Base-by-base conservation (phyloP, 2,329 filamentous ascomycete genomes). In the Coniochaeta prunicola region DNA sequence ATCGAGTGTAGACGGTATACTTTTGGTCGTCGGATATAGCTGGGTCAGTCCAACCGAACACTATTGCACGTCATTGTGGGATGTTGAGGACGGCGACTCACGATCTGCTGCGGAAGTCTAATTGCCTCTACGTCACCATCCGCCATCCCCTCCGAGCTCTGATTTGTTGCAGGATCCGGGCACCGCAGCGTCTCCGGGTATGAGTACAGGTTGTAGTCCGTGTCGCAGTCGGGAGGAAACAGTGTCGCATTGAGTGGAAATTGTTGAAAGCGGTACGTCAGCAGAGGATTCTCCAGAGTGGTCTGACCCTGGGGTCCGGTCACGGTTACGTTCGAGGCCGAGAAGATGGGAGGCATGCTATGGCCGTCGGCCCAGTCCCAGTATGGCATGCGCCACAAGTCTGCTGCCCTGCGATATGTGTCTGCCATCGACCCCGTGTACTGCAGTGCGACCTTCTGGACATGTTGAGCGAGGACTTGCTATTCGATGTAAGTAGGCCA, bases 201-300 rank as follows among this genome's bases (percentile, higher is more conserved):
- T 6, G 62, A 59, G 34, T 66, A 64, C 1, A 71, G 57, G 48
- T 59, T 62, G 36, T 64, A 65, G 17, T 38, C 36, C 36, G 36
- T 38, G 58, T 71, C 69, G 31, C 57, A 53, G 31, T 57, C 38
- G 10, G 7, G 62, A 57, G 60, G 69, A 65, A 62, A 66, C 56
- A 60, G 71, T 3, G 58, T 57, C 5, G 36, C 40, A 40, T 64
- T 70, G 4, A 65, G 59, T 45, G 75, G 73, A 60, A 76, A 79
- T 38, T 69, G 64, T 68, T 59, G 77, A 70, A 80, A 83, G 5
- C 64, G 70, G 67, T 76, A 85, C 33, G 71, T 73, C 57, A 72
- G 73, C 1, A 84, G 66, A 2, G 81, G 81, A 65, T 83, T 84
- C 9, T 61, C 58, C 4, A 72, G 56, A 2, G 64, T 68, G n/a